Conservation (phyloP, 148 eudicot species). For the Fallopia convolvulus region DNA sequence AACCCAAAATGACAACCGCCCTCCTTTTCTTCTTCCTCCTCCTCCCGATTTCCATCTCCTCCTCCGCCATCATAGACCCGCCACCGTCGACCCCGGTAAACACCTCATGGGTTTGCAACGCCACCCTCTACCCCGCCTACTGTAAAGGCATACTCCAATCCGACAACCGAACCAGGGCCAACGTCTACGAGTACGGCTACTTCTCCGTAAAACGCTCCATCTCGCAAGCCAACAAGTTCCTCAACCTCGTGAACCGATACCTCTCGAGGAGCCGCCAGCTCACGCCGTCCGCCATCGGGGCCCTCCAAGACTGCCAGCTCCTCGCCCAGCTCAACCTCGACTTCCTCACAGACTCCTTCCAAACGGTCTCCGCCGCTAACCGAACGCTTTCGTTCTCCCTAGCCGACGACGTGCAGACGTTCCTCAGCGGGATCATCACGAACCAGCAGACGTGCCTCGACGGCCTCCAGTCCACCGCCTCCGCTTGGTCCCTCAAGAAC, state of each 20-base stretch:
- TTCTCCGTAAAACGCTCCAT: conserved; percentile 36
- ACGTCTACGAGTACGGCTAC: conserved; percentile 41
- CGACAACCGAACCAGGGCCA: conserved; percentile 24
- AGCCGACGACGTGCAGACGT: conserved; percentile 60
- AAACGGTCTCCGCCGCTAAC: conserved; percentile 22
- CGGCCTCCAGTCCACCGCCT: conserved; percentile 44
- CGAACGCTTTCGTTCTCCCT: conserved; percentile 18
- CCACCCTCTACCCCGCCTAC: conserved; percentile 40
- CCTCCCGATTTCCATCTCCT: conserved; percentile 10
- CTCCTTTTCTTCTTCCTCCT: conserved; percentile 2
- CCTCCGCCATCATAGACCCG: conserved; percentile 3
- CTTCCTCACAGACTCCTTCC: conserved; percentile 22
- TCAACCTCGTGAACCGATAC: conserved; percentile 26
- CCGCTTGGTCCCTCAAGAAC: conserved; percentile 34
- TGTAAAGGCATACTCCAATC: conserved; percentile 36
- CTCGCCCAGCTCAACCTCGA: conserved; percentile 44
- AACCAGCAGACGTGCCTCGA: conserved; percentile 77
- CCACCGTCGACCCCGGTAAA: conserved; percentile 14
- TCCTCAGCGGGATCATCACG: conserved; percentile 62
- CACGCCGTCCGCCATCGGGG: conserved; percentile 30
- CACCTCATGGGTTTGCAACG: conserved; percentile 26
- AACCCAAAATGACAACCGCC: not conserved
- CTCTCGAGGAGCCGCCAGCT: conserved; percentile 21
- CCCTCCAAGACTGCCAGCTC: conserved; percentile 39
- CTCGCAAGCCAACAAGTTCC: conserved; percentile 27